These are phyloP conservation scores for Paraleonurus japonicus DNA, from an alignment of 257 asterid genomes.

Conservation along the genomic window DNA sequence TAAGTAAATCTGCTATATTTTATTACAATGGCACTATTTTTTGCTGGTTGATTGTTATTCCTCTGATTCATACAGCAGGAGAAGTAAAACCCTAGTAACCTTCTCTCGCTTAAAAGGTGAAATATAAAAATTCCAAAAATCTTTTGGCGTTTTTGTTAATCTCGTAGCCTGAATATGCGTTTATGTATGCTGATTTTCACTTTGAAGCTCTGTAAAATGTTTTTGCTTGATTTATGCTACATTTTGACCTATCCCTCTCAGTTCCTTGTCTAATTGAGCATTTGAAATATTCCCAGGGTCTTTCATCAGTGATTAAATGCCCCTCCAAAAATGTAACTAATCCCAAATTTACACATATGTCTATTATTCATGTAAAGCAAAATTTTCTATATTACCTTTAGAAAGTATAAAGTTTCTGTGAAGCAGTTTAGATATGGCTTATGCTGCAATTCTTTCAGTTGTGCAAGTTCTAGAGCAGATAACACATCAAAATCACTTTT, in stretches of 20 bases:
- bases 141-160: background rate
- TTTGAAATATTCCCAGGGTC: background rate
- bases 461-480: constrained; percentile 4
- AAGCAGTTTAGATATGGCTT: constrained; percentile 12
- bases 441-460: constrained; percentile 23
- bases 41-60: background rate
- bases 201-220: background rate
- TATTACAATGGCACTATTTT: no score
- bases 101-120: background rate
- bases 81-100: background rate
- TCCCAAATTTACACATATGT: background rate
- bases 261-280: background rate
- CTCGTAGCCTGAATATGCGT: background rate
- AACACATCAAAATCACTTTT: background rate
- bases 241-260: no score
- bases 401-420: background rate
- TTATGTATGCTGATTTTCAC: no score
- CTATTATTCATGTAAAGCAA: background rate
- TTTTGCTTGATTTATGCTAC: background rate
- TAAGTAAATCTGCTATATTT: no score
- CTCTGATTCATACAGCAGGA: background rate
- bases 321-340: background rate
- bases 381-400: background rate
- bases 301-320: background rate
- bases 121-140: background rate